These are phyloP conservation scores for Beauveria pseudobassiana DNA, from an alignment of 2,329 filamentous ascomycete species.

Conservation along the genomic window DNA sequence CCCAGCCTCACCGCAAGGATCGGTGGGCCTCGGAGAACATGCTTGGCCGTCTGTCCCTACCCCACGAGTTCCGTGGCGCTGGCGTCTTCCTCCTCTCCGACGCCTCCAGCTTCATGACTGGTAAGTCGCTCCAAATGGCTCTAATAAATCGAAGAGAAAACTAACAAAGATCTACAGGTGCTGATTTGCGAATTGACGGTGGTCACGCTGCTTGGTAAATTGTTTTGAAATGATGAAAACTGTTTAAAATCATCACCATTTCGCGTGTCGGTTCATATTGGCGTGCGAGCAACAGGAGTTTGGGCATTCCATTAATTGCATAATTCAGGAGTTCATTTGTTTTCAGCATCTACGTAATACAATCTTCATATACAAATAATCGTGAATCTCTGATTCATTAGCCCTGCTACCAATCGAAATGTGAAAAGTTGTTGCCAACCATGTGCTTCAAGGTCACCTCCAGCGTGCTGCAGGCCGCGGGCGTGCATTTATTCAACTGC, in stretches of 20 bases:
- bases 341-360: not conserved
- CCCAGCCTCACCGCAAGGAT: conserved; percentile 58
- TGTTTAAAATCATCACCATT: not conserved
- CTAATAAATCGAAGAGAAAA: not conserved
- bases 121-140: conserved; percentile 22
- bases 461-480: no score
- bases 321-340: not conserved
- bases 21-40: conserved; percentile 83
- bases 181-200: conserved; percentile 63
- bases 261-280: not conserved
- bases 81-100: conserved; percentile 68
- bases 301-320: not conserved
- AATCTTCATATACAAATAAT: no score
- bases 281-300: conserved; percentile 2
- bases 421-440: no score
- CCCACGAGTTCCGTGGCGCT: conserved; percentile 64
- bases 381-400: no score
- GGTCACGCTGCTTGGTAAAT: conserved; percentile 56
- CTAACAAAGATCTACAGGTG: conserved; percentile 16
- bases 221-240: not conserved
- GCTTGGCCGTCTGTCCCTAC: conserved; percentile 61
- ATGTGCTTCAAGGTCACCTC: no score
- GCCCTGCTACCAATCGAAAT: no score
- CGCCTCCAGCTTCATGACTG: conserved; percentile 68
- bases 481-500: no score